Conservation (phyloP, 2,329 filamentous ascomycete species). For the Dactylellina parvicollis region DNA sequence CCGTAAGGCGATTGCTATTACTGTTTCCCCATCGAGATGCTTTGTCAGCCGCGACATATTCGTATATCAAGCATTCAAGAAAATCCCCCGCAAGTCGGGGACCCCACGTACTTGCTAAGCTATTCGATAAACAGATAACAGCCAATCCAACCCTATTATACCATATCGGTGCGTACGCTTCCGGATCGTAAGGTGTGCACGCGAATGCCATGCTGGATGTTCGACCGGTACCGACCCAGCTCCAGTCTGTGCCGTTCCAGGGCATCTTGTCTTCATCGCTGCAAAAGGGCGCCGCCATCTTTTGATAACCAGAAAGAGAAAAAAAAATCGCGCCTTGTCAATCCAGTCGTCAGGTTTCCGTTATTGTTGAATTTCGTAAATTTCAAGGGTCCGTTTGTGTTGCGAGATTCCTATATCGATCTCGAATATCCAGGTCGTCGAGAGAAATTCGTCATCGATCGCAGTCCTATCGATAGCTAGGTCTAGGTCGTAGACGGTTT, state of each 20-base stretch:
- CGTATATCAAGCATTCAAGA: no score
- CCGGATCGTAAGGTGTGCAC: conserved; percentile 56
- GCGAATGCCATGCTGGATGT: conserved; percentile 27
- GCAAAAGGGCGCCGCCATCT: conserved; percentile 37
- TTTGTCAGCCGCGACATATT: no score
- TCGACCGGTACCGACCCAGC: conserved; percentile 38
- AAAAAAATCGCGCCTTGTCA: no score
- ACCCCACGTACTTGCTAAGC: conserved; percentile 55
- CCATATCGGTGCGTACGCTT: conserved; percentile 55
- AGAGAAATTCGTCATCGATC: conserved; percentile 7
- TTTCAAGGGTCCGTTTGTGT: no score
- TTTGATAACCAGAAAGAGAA: no score
- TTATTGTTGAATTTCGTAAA: no score
- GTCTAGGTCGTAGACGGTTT: not conserved
- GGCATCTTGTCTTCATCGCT: conserved; percentile 4
- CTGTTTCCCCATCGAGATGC: conserved; percentile 30
- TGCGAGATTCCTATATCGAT: no score
- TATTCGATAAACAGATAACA: conserved; percentile 57
- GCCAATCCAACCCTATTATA: conserved; percentile 57
- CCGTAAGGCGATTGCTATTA: conserved; percentile 57
- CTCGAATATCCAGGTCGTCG: no score
- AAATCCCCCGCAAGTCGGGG: no score
- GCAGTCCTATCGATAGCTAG: conserved; percentile 19
- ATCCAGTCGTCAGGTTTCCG: no score
- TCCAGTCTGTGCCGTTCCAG: conserved; percentile 46